Conservation (phyloP, 306 rosid genomes). For the Pyrus pyrifolia region DNA sequence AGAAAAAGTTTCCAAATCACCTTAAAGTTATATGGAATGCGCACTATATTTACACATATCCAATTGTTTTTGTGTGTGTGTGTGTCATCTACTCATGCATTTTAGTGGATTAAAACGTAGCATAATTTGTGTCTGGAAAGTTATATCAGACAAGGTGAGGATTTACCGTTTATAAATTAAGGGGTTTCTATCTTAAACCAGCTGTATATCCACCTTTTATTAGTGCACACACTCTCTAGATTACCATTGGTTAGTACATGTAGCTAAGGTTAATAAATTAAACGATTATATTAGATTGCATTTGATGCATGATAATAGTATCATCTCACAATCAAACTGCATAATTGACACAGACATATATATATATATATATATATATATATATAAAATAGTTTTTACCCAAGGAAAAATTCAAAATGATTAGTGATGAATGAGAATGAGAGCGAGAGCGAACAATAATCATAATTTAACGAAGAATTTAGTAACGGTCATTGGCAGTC, state of each 20-base stretch:
- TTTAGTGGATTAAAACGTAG: slow-evolving; percentile 13
- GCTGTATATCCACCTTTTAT: neutral
- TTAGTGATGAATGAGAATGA: neutral
- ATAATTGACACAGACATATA: neutral
- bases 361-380: neutral
- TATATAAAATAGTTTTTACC: neutral
- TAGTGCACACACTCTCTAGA: slow-evolving; percentile 3
- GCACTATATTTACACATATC: neutral
- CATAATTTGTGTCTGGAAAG: neutral
- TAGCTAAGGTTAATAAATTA: neutral
- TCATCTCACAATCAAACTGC: neutral
- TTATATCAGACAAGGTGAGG: slow-evolving; percentile 1
- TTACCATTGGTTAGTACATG: neutral
- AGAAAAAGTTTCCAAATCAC: slow-evolving; percentile 22
- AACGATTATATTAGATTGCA: neutral
- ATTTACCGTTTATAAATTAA: neutral
- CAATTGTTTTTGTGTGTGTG: neutral
- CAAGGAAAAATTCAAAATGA: neutral
- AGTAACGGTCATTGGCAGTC: neutral
- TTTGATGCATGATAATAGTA: neutral
- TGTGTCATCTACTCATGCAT: neutral
- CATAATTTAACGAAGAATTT: neutral
- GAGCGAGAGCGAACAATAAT: neutral
- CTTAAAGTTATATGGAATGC: slow-evolving; percentile 22
- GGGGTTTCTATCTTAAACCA: neutral